These are phyloP conservation scores for Domatiomyces catenatus DNA, from an alignment of 2,329 filamentous ascomycete species.

Conservation along the genomic window DNA sequence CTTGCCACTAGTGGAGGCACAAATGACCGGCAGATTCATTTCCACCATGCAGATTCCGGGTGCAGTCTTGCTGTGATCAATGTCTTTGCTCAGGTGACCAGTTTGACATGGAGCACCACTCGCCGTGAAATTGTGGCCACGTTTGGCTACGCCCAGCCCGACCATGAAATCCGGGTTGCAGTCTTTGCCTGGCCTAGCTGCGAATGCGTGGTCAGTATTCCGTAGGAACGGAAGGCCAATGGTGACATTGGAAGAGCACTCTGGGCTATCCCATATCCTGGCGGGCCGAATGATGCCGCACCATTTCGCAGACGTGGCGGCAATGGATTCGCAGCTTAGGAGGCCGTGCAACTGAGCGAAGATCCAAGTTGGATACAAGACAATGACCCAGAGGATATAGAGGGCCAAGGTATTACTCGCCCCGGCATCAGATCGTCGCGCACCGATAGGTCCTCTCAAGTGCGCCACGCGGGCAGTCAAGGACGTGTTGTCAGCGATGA, in stretches of 20 bases:
- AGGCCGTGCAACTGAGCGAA: constrained; percentile 10
- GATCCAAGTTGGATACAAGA: constrained; percentile 1
- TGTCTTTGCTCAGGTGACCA: constrained; percentile 84
- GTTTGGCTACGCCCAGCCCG: constrained; percentile 82
- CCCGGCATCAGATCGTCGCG: not conserved
- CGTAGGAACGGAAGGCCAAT: constrained; percentile 42
- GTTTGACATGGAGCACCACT: constrained; percentile 75
- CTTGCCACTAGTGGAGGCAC: constrained; percentile 84
- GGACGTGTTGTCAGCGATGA: not conserved
- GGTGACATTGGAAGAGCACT: constrained; percentile 43
- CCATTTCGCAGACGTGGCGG: constrained; percentile 5
- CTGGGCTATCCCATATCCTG: constrained; percentile 75
- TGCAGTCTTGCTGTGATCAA: constrained; percentile 77
- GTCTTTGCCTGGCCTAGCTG: constrained; percentile 93
- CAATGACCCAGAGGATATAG: not conserved
- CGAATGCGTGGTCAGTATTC: constrained; percentile 66
- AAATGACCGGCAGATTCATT: constrained; percentile 90
- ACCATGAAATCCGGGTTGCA: constrained; percentile 76
- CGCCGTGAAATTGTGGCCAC: constrained; percentile 80
- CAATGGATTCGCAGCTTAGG: constrained; percentile 11
- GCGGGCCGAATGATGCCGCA: constrained; percentile 35
- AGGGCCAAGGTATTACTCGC: not conserved
- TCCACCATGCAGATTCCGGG: constrained; percentile 76
- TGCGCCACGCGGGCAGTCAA: not conserved
- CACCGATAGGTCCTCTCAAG: not conserved